Conservation (phyloP, 768 basidiomycete species). For the Psilocybe sp. region DNA sequence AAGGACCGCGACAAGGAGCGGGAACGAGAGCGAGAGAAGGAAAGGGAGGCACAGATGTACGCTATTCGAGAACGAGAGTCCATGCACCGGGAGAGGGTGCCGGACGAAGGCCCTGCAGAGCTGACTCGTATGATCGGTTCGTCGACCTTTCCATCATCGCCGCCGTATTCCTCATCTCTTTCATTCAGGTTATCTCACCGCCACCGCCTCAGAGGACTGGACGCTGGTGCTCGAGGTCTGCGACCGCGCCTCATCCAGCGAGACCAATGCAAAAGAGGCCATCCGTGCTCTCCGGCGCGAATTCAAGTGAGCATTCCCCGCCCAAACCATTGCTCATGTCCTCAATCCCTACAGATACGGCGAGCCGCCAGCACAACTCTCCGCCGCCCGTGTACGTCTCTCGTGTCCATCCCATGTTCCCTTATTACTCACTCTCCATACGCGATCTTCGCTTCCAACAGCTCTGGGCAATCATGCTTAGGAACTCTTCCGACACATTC, state of each 20-base stretch:
- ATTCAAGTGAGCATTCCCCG: slow-evolving; percentile 61
- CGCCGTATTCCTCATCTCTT: not conserved
- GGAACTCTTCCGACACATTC: slow-evolving; percentile 74
- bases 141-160: slow-evolving; percentile 8
- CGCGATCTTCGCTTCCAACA: slow-evolving; percentile 22
- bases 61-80: too few species aligned
- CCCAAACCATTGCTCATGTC: slow-evolving; percentile 1
- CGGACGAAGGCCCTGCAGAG: slow-evolving; percentile 46
- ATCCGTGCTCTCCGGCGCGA: slow-evolving; percentile 78
- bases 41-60: too few species aligned
- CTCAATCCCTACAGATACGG: slow-evolving; percentile 50
- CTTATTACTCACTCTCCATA: not conserved
- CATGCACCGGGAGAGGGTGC: too few species aligned
- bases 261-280: slow-evolving; percentile 79
- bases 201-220: slow-evolving; percentile 82
- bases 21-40: too few species aligned
- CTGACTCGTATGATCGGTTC: slow-evolving; percentile 73
- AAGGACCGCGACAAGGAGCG: slow-evolving; percentile 34
- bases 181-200: slow-evolving; percentile 63
- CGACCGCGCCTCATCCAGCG: slow-evolving; percentile 73
- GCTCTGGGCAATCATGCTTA: slow-evolving; percentile 91
- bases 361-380: slow-evolving; percentile 71
- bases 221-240: slow-evolving; percentile 80
- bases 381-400: slow-evolving; percentile 67
- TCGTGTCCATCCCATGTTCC: not conserved